phyloP scores from a whole-genome alignment of 768 basidiomycete species.

The Termitomyces sp. region DNA sequence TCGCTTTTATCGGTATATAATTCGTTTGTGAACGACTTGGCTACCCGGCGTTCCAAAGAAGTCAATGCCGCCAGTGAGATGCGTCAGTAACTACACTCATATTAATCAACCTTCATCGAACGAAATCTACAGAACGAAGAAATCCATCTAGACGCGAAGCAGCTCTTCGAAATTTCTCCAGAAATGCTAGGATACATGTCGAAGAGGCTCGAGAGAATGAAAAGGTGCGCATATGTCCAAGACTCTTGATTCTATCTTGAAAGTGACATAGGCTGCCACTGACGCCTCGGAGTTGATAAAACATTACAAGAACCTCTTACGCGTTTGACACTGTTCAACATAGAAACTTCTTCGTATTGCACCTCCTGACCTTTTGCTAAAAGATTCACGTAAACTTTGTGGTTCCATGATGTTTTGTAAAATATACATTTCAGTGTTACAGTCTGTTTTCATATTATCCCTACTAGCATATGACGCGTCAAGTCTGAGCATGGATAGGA shows the following conservation, averaged over 20 bases:
- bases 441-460: constrained; percentile 1
- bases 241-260: not conserved
- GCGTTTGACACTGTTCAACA: constrained; percentile 3
- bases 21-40: constrained; percentile 25
- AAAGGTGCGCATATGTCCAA: constrained; percentile 21
- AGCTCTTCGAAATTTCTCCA: constrained; percentile 24
- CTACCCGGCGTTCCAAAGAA: constrained; percentile 24
- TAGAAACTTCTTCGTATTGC: not conserved
- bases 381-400: not conserved
- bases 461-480: constrained; percentile 15
- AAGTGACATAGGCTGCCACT: constrained; percentile 20
- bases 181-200: constrained; percentile 26
- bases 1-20: constrained; percentile 21
- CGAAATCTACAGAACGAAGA: constrained; percentile 20
- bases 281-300: constrained; percentile 30
- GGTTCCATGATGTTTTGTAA: not conserved
- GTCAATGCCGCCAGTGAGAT: constrained; percentile 31
- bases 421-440: constrained; percentile 3
- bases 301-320: constrained; percentile 27
- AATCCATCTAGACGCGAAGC: constrained; percentile 20
- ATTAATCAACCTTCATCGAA: not conserved
- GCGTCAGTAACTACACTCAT: constrained; percentile 20
- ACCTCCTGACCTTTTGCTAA: not conserved
- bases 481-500: not conserved
- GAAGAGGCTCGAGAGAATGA: constrained; percentile 29